Percentiles rank a stretch among this genome's conserved stretches.
These are phyloP conservation scores for Neurospora sp. DNA, from an alignment of 495 filamentous ascomycete species.

Conservation along the genomic window DNA sequence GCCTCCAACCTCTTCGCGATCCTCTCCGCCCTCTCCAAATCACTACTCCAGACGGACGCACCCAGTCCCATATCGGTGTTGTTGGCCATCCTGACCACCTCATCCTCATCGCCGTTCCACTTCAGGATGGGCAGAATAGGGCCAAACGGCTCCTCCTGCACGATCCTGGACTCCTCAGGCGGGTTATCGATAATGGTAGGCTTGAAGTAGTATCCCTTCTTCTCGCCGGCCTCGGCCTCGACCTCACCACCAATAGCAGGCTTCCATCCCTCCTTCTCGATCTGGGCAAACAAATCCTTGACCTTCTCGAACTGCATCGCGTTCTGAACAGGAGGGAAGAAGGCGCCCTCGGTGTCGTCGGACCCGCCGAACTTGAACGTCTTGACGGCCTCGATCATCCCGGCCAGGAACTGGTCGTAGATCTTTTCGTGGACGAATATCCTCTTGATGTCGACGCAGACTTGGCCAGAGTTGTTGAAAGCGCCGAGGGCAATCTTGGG, in stretches of 20 bases:
- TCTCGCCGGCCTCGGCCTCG: background rate
- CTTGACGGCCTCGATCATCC: conserved; percentile 46
- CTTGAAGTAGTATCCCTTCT: conserved; percentile 37
- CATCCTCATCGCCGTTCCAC: conserved; percentile 44
- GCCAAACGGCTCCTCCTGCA: conserved; percentile 43
- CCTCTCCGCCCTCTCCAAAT: conserved; percentile 37
- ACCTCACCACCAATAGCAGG: conserved; percentile 29
- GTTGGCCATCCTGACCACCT: conserved; percentile 49
- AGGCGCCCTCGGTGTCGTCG: conserved; percentile 28
- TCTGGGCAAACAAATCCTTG: conserved; percentile 34
- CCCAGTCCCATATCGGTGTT: conserved; percentile 45
- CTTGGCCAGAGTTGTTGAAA: conserved; percentile 53
- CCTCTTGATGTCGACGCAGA: conserved; percentile 46
- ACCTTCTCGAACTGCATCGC: conserved; percentile 46
- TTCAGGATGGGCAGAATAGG: conserved; percentile 48
- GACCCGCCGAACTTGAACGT: conserved; percentile 36
- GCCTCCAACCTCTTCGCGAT: conserved; percentile 44
- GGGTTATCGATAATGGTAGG: conserved; percentile 43
- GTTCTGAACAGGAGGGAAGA: conserved; percentile 53
- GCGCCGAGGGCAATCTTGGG: conserved; percentile 39
- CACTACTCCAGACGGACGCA: conserved; percentile 46
- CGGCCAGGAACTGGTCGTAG: conserved; percentile 50
- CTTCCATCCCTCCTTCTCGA: conserved; percentile 34
- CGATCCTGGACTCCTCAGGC: conserved; percentile 31
- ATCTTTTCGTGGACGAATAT: conserved; percentile 61